These are phyloP conservation scores for Phytopythium helicoides DNA, from an alignment of 352 stramenopile genomes.

Conservation along the genomic window DNA sequence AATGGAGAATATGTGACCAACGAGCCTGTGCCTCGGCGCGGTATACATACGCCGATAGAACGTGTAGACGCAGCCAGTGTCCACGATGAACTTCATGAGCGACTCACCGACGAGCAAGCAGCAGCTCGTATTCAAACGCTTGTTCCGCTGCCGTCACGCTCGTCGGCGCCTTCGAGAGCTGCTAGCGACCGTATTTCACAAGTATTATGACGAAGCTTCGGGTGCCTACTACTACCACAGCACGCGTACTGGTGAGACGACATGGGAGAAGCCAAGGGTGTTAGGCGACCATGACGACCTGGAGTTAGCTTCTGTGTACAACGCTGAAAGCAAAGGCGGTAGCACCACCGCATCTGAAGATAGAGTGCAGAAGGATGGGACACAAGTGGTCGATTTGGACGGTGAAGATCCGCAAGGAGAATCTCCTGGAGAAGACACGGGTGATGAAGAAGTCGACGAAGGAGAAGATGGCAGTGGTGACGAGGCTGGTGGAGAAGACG, in stretches of 20 bases:
- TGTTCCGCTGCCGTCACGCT: conserved; percentile 51
- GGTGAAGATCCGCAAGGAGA: conserved; percentile 14
- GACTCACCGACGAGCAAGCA: conserved; percentile 23
- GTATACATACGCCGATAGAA: conserved; percentile 9
- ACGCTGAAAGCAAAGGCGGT: too few relatives aligned
- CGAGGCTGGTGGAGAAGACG: conserved; percentile 10
- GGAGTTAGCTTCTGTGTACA: conserved; percentile 33
- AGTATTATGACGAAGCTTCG: conserved; percentile 70
- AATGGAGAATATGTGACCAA: neutral
- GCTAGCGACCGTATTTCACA: conserved; percentile 58
- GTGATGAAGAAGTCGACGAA: too few relatives aligned
- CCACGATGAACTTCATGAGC: conserved; percentile 7
- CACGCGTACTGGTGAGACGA: conserved; percentile 60
- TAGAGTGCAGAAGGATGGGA: conserved; percentile 1
- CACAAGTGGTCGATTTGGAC: conserved; percentile 15
- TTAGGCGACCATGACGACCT: conserved; percentile 50
- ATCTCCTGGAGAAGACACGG: conserved; percentile 8
- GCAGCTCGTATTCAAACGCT: conserved; percentile 56
- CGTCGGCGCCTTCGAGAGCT: conserved; percentile 35
- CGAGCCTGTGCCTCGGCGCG: neutral
- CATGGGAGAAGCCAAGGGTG: conserved; percentile 68
- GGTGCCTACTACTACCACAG: conserved; percentile 75
- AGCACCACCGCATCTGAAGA: too few relatives aligned
- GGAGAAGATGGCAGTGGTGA: too few relatives aligned
- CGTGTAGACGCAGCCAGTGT: conserved; percentile 14